These are phyloP conservation scores for Neopestalotiopsis clavispora DNA, from an alignment of 2,329 filamentous ascomycete genomes.

Conservation along the genomic window DNA sequence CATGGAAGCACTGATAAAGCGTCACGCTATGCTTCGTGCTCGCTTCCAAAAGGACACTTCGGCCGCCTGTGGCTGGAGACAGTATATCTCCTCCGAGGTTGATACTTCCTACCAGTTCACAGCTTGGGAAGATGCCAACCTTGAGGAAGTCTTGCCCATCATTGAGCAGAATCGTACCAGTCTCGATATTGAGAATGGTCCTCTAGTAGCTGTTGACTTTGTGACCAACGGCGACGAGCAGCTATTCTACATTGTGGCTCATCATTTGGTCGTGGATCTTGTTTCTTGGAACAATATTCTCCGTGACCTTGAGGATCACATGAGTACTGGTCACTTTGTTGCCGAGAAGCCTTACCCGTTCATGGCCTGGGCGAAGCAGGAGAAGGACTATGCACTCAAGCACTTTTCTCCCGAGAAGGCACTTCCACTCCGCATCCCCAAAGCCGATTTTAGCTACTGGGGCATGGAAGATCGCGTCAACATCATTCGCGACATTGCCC, in stretches of 20 bases:
- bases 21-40: conserved; percentile 37
- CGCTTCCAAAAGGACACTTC: conserved; percentile 30
- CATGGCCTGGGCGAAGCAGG: conserved; percentile 37
- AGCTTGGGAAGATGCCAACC: not conserved
- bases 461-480: conserved; percentile 14
- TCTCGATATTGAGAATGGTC: conserved; percentile 28
- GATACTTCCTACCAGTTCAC: conserved; percentile 1
- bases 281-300: conserved; percentile 51
- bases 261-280: conserved; percentile 47
- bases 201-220: conserved; percentile 30
- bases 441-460: conserved; percentile 21
- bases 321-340: conserved; percentile 29
- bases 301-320: conserved; percentile 45
- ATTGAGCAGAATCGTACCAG: conserved; percentile 14
- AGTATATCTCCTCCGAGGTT: conserved; percentile 1
- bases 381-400: conserved; percentile 5
- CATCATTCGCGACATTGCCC: conserved; percentile 5
- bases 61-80: conserved; percentile 6
- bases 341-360: conserved; percentile 35
- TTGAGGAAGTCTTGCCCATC: conserved; percentile 7
- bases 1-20: conserved; percentile 30
- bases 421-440: conserved; percentile 21
- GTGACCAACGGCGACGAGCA: conserved; percentile 28
- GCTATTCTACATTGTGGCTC: conserved; percentile 36
- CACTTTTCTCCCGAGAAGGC: conserved; percentile 19